Conservation (phyloP, 2,329 filamentous ascomycete species). For the Scortechinia acanthostroma region DNA sequence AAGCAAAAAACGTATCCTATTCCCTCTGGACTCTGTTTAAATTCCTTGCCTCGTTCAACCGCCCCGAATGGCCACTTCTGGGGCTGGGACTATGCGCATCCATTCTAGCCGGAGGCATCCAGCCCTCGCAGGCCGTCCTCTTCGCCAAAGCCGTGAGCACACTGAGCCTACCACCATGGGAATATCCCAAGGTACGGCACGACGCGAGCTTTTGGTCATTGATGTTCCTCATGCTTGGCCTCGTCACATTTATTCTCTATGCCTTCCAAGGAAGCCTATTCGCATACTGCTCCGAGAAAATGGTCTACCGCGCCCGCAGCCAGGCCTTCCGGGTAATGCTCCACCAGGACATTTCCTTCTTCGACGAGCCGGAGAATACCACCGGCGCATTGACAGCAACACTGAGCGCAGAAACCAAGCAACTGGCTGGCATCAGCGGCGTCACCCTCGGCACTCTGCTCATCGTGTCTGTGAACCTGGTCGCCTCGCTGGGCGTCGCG, state of each 20-base stretch:
- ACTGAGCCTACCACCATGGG: conserved; percentile 43
- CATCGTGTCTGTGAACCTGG: conserved; percentile 1
- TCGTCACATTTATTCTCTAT: conserved; percentile 67
- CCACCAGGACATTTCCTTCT: conserved; percentile 3
- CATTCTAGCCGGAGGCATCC: conserved; percentile 72
- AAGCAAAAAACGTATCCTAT: conserved; percentile 52
- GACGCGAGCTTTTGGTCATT: conserved; percentile 79
- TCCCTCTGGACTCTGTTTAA: conserved; percentile 70
- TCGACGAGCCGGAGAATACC: not conserved
- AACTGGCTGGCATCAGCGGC: conserved; percentile 4
- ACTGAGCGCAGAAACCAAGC: conserved; percentile 1
- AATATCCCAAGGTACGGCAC: conserved; percentile 49
- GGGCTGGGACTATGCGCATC: conserved; percentile 65
- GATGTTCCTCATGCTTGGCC: conserved; percentile 81
- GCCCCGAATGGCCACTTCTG: conserved; percentile 66
- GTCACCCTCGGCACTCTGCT: conserved; percentile 2
- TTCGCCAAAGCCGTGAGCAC: conserved; percentile 82
- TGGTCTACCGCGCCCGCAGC: conserved; percentile 77
- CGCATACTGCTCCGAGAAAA: conserved; percentile 76
- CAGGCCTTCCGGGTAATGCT: conserved; percentile 72
- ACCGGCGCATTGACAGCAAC: conserved; percentile 2
- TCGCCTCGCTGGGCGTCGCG: conserved; percentile 37
- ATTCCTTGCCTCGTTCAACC: conserved; percentile 76
- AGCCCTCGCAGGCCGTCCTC: conserved; percentile 72
- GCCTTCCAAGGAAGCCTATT: conserved; percentile 66